These are phyloP conservation scores for Pisolithus microcarpus DNA, from an alignment of 768 basidiomycete species.

Conservation along the genomic window DNA sequence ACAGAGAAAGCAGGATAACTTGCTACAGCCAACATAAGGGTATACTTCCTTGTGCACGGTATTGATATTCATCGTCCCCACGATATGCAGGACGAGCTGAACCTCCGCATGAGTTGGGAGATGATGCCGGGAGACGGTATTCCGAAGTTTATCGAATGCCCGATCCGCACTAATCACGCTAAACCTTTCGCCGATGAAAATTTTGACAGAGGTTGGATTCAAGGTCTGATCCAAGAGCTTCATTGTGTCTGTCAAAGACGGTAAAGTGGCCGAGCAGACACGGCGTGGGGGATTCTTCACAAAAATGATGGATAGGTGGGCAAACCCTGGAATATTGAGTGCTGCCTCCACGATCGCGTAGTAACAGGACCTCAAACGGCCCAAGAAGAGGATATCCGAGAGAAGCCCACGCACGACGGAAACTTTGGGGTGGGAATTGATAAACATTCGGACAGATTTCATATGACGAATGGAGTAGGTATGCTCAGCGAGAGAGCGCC, in stretches of 20 bases:
- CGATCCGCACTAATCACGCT: background rate
- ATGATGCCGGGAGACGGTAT: background rate
- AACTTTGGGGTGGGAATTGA: background rate
- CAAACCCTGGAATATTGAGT: background rate
- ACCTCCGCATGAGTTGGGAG: background rate
- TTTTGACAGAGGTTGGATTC: background rate
- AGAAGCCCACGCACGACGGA: background rate
- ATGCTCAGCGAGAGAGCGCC: background rate
- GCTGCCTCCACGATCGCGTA: background rate
- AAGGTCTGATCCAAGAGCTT: background rate
- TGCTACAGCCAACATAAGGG: constrained; percentile 3
- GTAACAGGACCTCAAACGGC: background rate
- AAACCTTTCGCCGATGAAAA: background rate
- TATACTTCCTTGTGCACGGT: background rate
- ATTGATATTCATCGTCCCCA: background rate
- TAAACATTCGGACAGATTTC: background rate
- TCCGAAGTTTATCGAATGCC: background rate
- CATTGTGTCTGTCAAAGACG: background rate
- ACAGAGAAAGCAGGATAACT: constrained; percentile 2
- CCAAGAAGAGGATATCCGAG: constrained; percentile 1
- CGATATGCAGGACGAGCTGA: background rate
- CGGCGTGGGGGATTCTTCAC: background rate
- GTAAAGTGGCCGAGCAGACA: background rate
- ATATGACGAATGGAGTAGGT: constrained; percentile 1
- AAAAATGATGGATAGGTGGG: background rate